Evolutionary conservation across 768 basidiomycete genomes (phyloP).

Genomic region (Kwoniella pini): DNA sequence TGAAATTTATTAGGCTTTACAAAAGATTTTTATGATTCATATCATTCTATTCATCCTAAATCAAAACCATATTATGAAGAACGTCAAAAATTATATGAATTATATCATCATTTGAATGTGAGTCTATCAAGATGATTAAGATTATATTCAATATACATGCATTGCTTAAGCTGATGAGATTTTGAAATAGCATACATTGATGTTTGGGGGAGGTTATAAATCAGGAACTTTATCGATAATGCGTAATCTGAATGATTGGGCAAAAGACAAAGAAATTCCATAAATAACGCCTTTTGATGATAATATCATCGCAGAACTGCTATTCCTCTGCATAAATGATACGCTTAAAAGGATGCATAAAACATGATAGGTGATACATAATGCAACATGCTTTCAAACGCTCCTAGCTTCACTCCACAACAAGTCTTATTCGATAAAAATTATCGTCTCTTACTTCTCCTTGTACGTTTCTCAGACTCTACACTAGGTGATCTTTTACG

Average conservation of each 20-base stretch:
- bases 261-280: slow-evolving; percentile 11
- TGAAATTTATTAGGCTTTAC: slow-evolving; percentile 38
- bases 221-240: slow-evolving; percentile 41
- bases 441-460: slow-evolving; percentile 22
- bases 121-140: too few relatives aligned
- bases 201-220: slow-evolving; percentile 49
- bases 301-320: too few relatives aligned
- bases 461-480: slow-evolving; percentile 21
- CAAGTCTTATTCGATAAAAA: too few relatives aligned
- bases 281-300: too few relatives aligned
- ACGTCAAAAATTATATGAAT: slow-evolving; percentile 45
- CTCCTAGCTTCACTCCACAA: too few relatives aligned
- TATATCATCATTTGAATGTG: slow-evolving; percentile 52
- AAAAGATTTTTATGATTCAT: slow-evolving; percentile 48
- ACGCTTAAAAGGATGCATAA: too few relatives aligned
- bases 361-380: slow-evolving; percentile 1
- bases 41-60: slow-evolving; percentile 45
- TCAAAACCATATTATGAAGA: slow-evolving; percentile 39
- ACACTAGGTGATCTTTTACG: slow-evolving; percentile 15
- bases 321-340: too few relatives aligned
- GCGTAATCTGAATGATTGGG: slow-evolving; percentile 33
- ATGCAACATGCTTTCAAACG: background rate
- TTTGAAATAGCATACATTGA: slow-evolving; percentile 40
- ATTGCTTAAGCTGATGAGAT: background rate
- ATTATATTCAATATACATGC: too few relatives aligned